phyloP scores from a whole-genome alignment of 345 rosid genomes.

The Euphorbia pulcherrima region DNA sequence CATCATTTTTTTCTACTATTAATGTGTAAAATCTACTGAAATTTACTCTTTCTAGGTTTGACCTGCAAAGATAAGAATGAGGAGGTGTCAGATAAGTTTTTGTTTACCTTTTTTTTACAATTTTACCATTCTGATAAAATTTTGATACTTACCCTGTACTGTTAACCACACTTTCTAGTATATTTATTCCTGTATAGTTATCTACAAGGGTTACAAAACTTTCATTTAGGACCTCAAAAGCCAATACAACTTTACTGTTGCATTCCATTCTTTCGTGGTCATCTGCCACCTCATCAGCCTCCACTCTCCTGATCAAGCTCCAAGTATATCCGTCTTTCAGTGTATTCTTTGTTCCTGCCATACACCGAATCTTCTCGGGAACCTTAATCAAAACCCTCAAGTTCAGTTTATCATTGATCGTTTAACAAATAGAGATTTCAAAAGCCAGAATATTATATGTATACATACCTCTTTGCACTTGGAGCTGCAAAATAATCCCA shows the following conservation, averaged over 20 bases:
- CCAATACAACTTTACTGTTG: slow-evolving; percentile 12
- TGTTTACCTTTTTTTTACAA: background rate
- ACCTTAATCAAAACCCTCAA: slow-evolving; percentile 2
- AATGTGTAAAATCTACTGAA: slow-evolving; percentile 26
- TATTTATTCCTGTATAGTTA: background rate
- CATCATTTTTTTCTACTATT: slow-evolving; percentile 22
- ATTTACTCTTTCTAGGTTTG: slow-evolving; percentile 20
- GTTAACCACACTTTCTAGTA: slow-evolving; percentile 4
- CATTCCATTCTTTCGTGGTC: slow-evolving; percentile 5
- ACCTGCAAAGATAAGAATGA: slow-evolving; percentile 16
- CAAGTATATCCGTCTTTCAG: slow-evolving; percentile 10
- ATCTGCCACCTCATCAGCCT: background rate
- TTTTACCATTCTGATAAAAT: background rate
- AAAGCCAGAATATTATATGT: too few species aligned
- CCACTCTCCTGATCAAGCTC: slow-evolving; percentile 15
- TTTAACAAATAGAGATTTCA: background rate
- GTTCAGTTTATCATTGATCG: background rate
- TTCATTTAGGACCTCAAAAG: slow-evolving; percentile 20
- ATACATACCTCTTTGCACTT: slow-evolving; percentile 23
- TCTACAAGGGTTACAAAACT: slow-evolving; percentile 7
- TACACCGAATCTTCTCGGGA: slow-evolving; percentile 3
- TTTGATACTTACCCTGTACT: slow-evolving; percentile 3
- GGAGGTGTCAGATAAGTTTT: background rate
- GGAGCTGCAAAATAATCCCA: slow-evolving; percentile 12
- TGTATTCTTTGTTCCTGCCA: slow-evolving; percentile 11